Conservation (phyloP, 208 protist species). For the Leishmania turanica region DNA sequence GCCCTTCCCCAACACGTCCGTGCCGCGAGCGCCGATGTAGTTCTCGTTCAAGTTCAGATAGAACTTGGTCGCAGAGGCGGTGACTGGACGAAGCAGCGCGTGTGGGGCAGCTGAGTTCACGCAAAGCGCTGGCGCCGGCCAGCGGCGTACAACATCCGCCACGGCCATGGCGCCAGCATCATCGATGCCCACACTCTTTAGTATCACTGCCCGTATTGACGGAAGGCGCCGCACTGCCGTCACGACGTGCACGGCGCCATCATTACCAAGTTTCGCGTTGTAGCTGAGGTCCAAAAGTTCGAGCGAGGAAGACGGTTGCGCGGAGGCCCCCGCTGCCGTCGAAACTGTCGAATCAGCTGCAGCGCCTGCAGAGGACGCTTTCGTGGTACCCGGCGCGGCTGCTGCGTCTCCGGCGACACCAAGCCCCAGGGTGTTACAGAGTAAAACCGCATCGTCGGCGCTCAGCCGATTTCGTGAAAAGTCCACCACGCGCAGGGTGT, state of each 20-base stretch:
- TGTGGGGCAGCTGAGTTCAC: background rate
- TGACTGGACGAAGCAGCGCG: slow-evolving; percentile 16
- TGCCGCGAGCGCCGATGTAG: slow-evolving; percentile 68
- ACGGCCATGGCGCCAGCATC: slow-evolving; percentile 58
- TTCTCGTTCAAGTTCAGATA: slow-evolving; percentile 88
- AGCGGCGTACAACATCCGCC: slow-evolving; percentile 42
- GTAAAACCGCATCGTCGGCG: slow-evolving; percentile 58
- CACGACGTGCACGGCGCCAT: slow-evolving; percentile 62
- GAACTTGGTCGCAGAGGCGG: slow-evolving; percentile 43
- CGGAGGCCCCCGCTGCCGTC: background rate
- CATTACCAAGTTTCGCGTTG: slow-evolving; percentile 75
- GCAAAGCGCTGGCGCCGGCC: slow-evolving; percentile 36
- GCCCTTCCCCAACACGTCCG: slow-evolving; percentile 52
- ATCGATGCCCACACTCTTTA: slow-evolving; percentile 68
- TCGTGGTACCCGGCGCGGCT: background rate
- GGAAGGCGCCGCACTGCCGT: slow-evolving; percentile 32
- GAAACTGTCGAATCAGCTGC: background rate
- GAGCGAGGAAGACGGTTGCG: slow-evolving; percentile 28
- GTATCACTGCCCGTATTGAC: slow-evolving; percentile 66
- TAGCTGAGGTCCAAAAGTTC: slow-evolving; percentile 90
- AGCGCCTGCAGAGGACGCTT: background rate
- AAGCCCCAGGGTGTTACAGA: slow-evolving; percentile 63
- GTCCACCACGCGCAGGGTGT: slow-evolving; percentile 74
- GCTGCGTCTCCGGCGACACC: background rate
- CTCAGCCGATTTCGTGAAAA: slow-evolving; percentile 78